phyloP scores from a whole-genome alignment of 164 flowering plant species.

The Magnolia sinica region DNA sequence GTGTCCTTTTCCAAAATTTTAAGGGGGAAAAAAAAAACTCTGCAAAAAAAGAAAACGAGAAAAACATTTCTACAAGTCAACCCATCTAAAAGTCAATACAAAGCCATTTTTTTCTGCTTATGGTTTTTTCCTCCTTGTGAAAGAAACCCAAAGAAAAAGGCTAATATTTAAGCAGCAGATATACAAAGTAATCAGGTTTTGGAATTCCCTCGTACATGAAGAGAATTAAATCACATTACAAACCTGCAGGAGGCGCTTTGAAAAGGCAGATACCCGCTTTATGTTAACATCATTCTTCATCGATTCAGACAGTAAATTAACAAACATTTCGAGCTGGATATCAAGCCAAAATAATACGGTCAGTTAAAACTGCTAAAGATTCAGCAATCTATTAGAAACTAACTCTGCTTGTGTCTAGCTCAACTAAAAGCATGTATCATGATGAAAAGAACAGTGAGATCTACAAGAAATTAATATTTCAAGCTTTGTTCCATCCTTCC shows the following conservation, averaged over 20 bases:
- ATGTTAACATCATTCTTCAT: conserved; percentile 85
- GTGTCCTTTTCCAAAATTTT: background rate
- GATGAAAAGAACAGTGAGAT: no score
- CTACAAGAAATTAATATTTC: no score
- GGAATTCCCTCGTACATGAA: background rate
- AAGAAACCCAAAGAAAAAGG: background rate
- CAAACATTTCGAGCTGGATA: conserved; percentile 86
- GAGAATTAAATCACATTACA: background rate
- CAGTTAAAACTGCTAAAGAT: background rate
- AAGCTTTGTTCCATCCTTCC: no score
- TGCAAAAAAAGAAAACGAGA: no score
- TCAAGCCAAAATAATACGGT: conserved; percentile 3
- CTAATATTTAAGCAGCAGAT: background rate
- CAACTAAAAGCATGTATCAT: background rate
- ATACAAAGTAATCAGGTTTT: background rate
- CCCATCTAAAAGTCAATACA: no score
- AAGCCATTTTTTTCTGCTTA: background rate
- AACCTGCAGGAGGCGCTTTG: conserved; percentile 92
- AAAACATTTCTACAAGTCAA: no score
- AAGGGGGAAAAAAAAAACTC: no score
- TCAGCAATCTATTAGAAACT: background rate
- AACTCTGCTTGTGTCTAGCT: background rate
- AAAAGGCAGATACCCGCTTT: conserved; percentile 83
- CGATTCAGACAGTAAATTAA: conserved; percentile 74
- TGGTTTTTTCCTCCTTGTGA: background rate